Evolutionary conservation across 1,284 basidiomycete species (phyloP).

Genomic region (Lentinus polychrous): DNA sequence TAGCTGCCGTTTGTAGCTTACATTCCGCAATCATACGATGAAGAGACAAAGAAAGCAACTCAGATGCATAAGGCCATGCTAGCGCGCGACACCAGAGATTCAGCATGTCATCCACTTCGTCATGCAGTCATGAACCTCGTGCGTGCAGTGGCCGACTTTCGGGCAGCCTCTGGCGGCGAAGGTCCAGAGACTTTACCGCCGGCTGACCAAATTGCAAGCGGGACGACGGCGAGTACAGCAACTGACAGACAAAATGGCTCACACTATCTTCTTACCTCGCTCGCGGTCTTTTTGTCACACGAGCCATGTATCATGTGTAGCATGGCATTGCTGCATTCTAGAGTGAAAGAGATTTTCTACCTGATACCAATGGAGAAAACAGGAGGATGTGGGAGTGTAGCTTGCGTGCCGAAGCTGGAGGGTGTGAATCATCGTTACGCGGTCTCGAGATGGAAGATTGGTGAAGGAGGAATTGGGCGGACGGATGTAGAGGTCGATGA

Average conservation of each 20-base stretch:
- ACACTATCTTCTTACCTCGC: slow-evolving; percentile 81
- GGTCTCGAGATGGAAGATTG: slow-evolving; percentile 50
- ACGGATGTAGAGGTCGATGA: slow-evolving; percentile 30
- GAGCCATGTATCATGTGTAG: slow-evolving; percentile 95
- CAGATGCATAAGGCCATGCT: slow-evolving; percentile 39
- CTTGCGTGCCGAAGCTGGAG: slow-evolving; percentile 67
- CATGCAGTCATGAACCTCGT: slow-evolving; percentile 81
- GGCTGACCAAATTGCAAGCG: neutral
- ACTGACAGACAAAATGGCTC: slow-evolving; percentile 45
- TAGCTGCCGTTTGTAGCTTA: slow-evolving; percentile 76
- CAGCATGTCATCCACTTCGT: slow-evolving; percentile 68
- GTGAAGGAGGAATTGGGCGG: slow-evolving; percentile 8
- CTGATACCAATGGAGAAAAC: slow-evolving; percentile 63
- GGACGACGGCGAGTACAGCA: slow-evolving; percentile 8
- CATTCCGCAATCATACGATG: slow-evolving; percentile 57
- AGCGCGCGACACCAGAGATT: slow-evolving; percentile 64
- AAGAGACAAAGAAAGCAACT: slow-evolving; percentile 23
- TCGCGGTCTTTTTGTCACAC: slow-evolving; percentile 82
- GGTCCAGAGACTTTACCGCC: slow-evolving; percentile 1
- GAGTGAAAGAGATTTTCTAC: slow-evolving; percentile 81
- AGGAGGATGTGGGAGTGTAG: slow-evolving; percentile 67
- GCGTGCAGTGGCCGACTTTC: slow-evolving; percentile 56
- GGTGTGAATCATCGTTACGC: slow-evolving; percentile 81
- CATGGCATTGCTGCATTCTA: slow-evolving; percentile 89
- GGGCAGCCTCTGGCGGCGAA: slow-evolving; percentile 24